Percentiles rank a stretch among this genome's conserved stretches.
These are phyloP conservation scores for Bremia lactucae DNA, from an alignment of 352 stramenopile species.

Conservation along the genomic window DNA sequence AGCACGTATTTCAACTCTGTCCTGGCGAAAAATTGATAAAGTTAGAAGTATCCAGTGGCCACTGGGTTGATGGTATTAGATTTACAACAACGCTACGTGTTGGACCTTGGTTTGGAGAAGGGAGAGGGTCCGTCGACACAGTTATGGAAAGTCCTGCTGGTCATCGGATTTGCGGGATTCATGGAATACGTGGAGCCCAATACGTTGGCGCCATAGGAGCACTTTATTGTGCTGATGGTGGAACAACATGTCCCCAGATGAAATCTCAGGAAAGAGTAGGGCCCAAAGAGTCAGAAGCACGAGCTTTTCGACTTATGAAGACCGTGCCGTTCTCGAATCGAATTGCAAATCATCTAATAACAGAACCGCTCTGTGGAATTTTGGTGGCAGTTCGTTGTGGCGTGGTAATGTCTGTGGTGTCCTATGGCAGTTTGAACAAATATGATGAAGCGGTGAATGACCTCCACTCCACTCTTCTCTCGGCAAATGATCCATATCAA, in stretches of 20 bases:
- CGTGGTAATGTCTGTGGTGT: conserved; percentile 19
- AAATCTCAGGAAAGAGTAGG: neutral
- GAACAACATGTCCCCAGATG: neutral
- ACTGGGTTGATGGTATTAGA: conserved; percentile 43
- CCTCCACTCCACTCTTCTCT: conserved; percentile 15
- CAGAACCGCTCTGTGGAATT: conserved; percentile 11
- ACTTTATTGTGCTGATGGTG: conserved; percentile 16
- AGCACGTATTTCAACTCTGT: conserved; percentile 40
- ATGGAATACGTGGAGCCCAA: conserved; percentile 22
- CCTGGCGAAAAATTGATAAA: conserved; percentile 26
- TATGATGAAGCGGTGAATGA: conserved; percentile 24
- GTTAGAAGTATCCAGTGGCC: conserved; percentile 32
- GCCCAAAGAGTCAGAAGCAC: neutral
- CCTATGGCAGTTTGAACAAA: conserved; percentile 19
- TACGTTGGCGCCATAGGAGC: conserved; percentile 30
- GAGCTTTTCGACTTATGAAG: conserved; percentile 13
- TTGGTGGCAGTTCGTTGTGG: conserved; percentile 14
- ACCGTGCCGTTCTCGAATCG: conserved; percentile 7
- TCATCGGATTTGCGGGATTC: conserved; percentile 28
- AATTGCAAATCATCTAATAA: neutral
- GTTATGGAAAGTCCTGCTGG: conserved; percentile 20
- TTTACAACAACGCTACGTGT: conserved; percentile 33
- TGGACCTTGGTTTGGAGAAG: conserved; percentile 40
- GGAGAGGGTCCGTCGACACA: conserved; percentile 13
- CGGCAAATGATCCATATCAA: conserved; percentile 12